Percentiles rank a stretch among this genome's conserved stretches.
Evolutionary conservation across 495 filamentous ascomycete species (phyloP).

Genomic region (Aspergillus asperescens): DNA sequence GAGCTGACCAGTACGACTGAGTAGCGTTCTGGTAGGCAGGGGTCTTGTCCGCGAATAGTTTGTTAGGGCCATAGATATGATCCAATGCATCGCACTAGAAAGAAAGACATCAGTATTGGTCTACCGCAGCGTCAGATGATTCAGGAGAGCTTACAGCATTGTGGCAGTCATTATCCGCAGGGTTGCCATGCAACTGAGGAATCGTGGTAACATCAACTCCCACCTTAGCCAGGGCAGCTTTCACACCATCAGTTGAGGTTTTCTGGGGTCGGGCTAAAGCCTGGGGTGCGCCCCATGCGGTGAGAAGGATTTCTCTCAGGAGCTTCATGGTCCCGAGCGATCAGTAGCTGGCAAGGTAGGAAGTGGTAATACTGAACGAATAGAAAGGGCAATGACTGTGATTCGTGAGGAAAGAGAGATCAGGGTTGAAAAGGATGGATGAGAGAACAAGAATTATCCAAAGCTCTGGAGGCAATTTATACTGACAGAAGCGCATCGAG

Average conservation of each 20-base stretch:
- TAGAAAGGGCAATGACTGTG: background rate
- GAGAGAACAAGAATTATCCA: too few relatives aligned
- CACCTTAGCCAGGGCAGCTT: background rate
- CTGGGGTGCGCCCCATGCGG: background rate
- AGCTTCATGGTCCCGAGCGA: background rate
- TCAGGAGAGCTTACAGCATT: background rate
- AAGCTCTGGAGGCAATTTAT: too few relatives aligned
- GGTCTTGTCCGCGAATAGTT: background rate
- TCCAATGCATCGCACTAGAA: background rate
- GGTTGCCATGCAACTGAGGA: background rate
- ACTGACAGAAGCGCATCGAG: too few relatives aligned
- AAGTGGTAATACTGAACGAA: background rate
- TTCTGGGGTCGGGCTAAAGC: background rate
- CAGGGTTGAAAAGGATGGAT: too few relatives aligned
- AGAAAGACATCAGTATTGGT: background rate
- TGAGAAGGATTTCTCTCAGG: background rate
- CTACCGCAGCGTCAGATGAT: background rate
- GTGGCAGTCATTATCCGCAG: background rate
- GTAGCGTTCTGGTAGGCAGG: constrained; percentile 20
- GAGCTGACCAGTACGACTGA: constrained; percentile 43
- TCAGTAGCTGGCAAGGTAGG: background rate
- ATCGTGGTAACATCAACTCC: background rate
- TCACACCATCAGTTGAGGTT: background rate
- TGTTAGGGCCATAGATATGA: background rate
- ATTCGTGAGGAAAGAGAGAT: too few relatives aligned